Percentiles rank a stretch among this genome's conserved stretches.
phyloP scores from a whole-genome alignment of 805 yeast species.

The Yarrowia osloensis region DNA sequence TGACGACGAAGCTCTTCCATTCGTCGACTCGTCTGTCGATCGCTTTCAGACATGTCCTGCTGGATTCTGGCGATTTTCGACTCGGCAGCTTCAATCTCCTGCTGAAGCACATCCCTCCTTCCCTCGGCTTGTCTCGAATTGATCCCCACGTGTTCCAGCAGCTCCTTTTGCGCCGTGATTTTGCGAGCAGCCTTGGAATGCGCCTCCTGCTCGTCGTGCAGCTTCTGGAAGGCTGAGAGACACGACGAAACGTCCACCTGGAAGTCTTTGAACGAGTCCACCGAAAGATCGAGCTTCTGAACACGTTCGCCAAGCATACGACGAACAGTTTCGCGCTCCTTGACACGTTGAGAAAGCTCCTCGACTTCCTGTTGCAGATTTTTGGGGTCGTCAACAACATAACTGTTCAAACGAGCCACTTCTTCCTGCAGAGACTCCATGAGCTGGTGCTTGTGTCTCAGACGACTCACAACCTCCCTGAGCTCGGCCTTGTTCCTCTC shows the following conservation, averaged over 20 bases:
- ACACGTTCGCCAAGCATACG: slow-evolving; percentile 21
- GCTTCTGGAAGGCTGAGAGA: not conserved
- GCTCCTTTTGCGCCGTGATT: slow-evolving; percentile 10
- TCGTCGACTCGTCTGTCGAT: not conserved
- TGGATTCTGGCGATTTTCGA: slow-evolving; percentile 9
- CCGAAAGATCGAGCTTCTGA: slow-evolving; percentile 17
- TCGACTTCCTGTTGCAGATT: not conserved
- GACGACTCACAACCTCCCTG: not conserved
- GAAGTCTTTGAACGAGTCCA: slow-evolving; percentile 22
- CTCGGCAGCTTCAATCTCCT: slow-evolving; percentile 17
- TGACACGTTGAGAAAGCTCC: not conserved
- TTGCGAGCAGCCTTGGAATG: not conserved
- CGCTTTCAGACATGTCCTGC: slow-evolving; percentile 19
- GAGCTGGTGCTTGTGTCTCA: slow-evolving; percentile 16
- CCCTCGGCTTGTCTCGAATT: slow-evolving; percentile 5
- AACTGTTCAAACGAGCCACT: not conserved
- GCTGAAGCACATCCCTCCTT: not conserved
- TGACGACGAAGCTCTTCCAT: slow-evolving; percentile 19
- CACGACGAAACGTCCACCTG: slow-evolving; percentile 26
- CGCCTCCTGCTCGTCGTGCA: not conserved
- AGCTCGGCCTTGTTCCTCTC: slow-evolving; percentile 5
- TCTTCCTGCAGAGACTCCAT: slow-evolving; percentile 15
- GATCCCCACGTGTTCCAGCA: not conserved
- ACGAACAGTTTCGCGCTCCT: not conserved
- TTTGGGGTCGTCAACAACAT: slow-evolving; percentile 21